Conservation (phyloP, 129 eudicot species). For the Helichrysum umbraculigerum region DNA sequence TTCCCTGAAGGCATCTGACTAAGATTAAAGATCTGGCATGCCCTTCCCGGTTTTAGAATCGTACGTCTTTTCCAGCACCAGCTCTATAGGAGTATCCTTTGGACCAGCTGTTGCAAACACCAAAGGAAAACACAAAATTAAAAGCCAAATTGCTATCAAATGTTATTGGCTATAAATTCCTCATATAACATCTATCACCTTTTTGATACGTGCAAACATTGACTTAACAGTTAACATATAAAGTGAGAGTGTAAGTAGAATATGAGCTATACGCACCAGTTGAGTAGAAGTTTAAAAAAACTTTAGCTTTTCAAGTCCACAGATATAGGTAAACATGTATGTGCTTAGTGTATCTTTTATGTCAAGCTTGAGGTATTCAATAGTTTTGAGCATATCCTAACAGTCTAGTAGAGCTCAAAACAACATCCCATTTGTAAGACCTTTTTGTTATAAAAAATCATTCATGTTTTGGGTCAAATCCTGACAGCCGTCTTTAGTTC, state of each 20-base stretch:
- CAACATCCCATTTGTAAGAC: not conserved
- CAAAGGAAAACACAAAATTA: not conserved
- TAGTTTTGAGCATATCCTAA: not conserved
- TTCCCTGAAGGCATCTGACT: not conserved
- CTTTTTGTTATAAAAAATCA: not conserved
- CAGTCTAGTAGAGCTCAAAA: not conserved
- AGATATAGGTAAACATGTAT: no score
- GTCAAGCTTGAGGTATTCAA: not conserved
- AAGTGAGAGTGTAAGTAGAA: not conserved
- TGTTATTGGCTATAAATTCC: no score
- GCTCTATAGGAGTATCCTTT: slow-evolving; percentile 78
- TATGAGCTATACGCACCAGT: not conserved
- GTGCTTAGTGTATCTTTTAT: not conserved
- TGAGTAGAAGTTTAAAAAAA: not conserved
- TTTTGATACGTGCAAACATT: no score
- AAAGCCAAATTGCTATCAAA: no score
- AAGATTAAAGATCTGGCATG: slow-evolving; percentile 70
- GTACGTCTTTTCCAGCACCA: slow-evolving; percentile 70
- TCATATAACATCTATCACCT: no score
- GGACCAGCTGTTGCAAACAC: slow-evolving; percentile 75
- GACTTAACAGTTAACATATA: no score
- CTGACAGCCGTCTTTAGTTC: not conserved
- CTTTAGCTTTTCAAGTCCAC: not conserved
- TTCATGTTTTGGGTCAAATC: not conserved
- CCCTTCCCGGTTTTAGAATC: slow-evolving; percentile 80